Conservation (phyloP, 345 rosid genomes). For the Carallia pectinifolia region DNA sequence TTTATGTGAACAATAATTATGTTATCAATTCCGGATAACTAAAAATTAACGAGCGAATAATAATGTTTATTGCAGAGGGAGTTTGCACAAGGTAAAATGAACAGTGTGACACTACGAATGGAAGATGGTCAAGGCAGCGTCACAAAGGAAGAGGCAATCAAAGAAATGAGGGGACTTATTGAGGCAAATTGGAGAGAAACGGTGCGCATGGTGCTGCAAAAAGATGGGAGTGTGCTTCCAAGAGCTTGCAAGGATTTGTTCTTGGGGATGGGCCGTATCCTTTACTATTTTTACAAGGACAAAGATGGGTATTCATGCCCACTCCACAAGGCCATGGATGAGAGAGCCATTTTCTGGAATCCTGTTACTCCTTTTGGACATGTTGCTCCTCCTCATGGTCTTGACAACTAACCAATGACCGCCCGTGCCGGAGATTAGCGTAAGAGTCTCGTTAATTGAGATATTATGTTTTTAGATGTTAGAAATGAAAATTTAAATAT, state of each 20-base stretch:
- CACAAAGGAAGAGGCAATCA: constrained; percentile 13
- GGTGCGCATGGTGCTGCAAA: constrained; percentile 12
- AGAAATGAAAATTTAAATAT: no score
- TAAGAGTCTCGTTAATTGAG: no score
- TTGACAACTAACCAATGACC: no score
- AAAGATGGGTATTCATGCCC: constrained; percentile 4
- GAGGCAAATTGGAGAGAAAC: constrained; percentile 16
- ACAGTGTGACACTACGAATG: constrained; percentile 4
- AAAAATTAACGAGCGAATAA: no score
- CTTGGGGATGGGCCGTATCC: constrained; percentile 2
- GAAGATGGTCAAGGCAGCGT: background rate
- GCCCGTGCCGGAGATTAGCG: no score
- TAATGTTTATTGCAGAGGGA: constrained; percentile 2
- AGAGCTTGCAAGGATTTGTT: constrained; percentile 16
- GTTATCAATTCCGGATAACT: no score
- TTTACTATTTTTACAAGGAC: constrained; percentile 9
- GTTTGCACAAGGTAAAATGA: constrained; percentile 17
- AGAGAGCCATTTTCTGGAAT: background rate
- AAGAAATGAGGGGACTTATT: background rate
- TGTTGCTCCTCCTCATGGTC: background rate
- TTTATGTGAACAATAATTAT: no score
- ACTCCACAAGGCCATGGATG: background rate
- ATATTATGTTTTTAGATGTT: no score
- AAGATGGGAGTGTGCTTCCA: constrained; percentile 10
- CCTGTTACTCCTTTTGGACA: background rate